These are phyloP conservation scores for Phylloporus gajari DNA, from an alignment of 1,284 basidiomycete species.

Conservation along the genomic window DNA sequence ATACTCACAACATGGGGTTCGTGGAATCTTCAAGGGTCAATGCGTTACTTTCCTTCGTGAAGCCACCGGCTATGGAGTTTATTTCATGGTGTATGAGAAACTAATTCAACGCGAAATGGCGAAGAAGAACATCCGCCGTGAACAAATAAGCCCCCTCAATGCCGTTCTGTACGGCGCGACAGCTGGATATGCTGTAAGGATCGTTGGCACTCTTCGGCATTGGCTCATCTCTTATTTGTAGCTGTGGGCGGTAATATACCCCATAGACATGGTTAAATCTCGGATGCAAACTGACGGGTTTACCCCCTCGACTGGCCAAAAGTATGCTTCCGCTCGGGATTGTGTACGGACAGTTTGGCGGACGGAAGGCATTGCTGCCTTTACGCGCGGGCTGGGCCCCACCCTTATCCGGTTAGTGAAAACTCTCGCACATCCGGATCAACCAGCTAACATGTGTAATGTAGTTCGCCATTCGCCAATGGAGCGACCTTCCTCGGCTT, in stretches of 20 bases:
- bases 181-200: slow-evolving; percentile 83
- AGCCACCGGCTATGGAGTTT: slow-evolving; percentile 85
- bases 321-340: slow-evolving; percentile 85
- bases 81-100: slow-evolving; percentile 95
- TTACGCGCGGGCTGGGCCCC: slow-evolving; percentile 89
- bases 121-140: slow-evolving; percentile 73
- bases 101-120: slow-evolving; percentile 87
- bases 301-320: slow-evolving; percentile 74
- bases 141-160: slow-evolving; percentile 81
- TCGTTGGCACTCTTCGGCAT: slow-evolving; percentile 5
- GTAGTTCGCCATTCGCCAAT: slow-evolving; percentile 88
- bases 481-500: slow-evolving; percentile 94
- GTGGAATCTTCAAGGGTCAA: slow-evolving; percentile 93
- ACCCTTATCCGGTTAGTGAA: slow-evolving; percentile 85
- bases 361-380: slow-evolving; percentile 85
- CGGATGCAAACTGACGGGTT: slow-evolving; percentile 96
- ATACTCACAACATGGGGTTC: slow-evolving; percentile 75
- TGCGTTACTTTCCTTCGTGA: slow-evolving; percentile 90
- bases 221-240: slow-evolving; percentile 42
- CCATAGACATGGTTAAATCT: slow-evolving; percentile 94
- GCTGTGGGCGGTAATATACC: slow-evolving; percentile 90
- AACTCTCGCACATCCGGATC: slow-evolving; percentile 13
- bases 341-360: slow-evolving; percentile 86
- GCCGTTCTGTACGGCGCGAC: slow-evolving; percentile 87
- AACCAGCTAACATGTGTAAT: slow-evolving; percentile 24